These are phyloP conservation scores for Singerocomus rubriflavus DNA, from an alignment of 1,284 basidiomycete genomes.

Conservation along the genomic window DNA sequence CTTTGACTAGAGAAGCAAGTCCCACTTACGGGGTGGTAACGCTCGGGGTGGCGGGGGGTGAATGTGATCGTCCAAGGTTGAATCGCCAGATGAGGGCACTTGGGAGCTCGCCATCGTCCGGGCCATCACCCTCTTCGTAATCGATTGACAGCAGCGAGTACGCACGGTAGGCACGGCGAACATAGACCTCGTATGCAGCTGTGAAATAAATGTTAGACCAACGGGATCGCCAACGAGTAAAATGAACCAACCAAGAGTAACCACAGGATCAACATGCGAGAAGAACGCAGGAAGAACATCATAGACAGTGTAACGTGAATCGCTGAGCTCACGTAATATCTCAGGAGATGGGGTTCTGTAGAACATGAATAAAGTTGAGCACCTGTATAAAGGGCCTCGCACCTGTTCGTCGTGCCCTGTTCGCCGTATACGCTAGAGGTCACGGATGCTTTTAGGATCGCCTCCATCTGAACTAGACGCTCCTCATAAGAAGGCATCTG, in stretches of 20 bases:
- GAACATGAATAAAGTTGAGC: background rate
- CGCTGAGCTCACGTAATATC: constrained; percentile 89
- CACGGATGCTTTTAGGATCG: constrained; percentile 86
- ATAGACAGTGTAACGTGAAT: constrained; percentile 96
- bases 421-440: constrained; percentile 89
- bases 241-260: constrained; percentile 66
- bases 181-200: constrained; percentile 96
- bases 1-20: background rate
- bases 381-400: constrained; percentile 11
- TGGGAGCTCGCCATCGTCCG: constrained; percentile 78
- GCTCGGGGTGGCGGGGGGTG: constrained; percentile 82
- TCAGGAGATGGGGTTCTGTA: constrained; percentile 77
- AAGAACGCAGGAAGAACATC: constrained; percentile 98
- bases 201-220: constrained; percentile 7
- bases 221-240: background rate
- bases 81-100: constrained; percentile 89
- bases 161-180: constrained; percentile 93
- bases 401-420: constrained; percentile 64
- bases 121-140: constrained; percentile 84
- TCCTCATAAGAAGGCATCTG: constrained; percentile 98
- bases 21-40: constrained; percentile 58
- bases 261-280: constrained; percentile 79
- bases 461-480: constrained; percentile 91
- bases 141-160: constrained; percentile 92
- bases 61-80: constrained; percentile 83